Base-by-base conservation (phyloP, 192 early-diverging fungal species). In the Umbelopsis ramanniana region DNA sequence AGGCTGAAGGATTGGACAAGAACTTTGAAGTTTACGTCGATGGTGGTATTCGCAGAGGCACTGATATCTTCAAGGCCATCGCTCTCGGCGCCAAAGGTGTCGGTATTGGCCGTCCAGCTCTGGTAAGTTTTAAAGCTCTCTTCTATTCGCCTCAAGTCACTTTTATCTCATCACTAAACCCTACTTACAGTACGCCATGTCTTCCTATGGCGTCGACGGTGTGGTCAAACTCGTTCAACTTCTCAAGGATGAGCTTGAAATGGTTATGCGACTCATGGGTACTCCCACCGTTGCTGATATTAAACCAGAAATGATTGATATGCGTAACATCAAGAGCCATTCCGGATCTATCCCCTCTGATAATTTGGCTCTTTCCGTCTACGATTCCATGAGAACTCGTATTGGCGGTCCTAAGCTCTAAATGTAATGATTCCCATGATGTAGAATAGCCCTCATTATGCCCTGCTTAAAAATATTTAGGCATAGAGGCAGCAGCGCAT, bases 21-120 rank as follows among this genome's bases (percentile, higher is more conserved):
- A 85, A 86, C 46, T 79, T 98, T 29, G 95, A 97, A 77, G 89
- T 99, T 14, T 98, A 91, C 74, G 72, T 98, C 22, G 98, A 99
- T 80, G 97, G 98, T 38, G 98, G 98, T 29, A 79, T 99, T 29
- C 87, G 97, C 40, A 84, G 92, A 33, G 98, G 95, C 22, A 86
- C 93, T 15, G 98, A 99, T 81, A 90, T 99, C 22, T 89, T 97
- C 84, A 98, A 98, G 85, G 96, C 96, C 3, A 83, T 99, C 70
- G 97, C 97, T 6, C 79, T 99, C 10, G 98, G 98, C 12, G 98
- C 98, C 1, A 89, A 87, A 47, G 97, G 92, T 77, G 89, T 97
- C 74, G 95, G 96, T 68, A 73, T 95, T 81, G 94, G 97, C 66
- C 72, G 94, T 79, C 90, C 93, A 29, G 82, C 84, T 9, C 75